Evolutionary conservation across 768 basidiomycete genomes (phyloP).

Genomic region (Calocybe indica): DNA sequence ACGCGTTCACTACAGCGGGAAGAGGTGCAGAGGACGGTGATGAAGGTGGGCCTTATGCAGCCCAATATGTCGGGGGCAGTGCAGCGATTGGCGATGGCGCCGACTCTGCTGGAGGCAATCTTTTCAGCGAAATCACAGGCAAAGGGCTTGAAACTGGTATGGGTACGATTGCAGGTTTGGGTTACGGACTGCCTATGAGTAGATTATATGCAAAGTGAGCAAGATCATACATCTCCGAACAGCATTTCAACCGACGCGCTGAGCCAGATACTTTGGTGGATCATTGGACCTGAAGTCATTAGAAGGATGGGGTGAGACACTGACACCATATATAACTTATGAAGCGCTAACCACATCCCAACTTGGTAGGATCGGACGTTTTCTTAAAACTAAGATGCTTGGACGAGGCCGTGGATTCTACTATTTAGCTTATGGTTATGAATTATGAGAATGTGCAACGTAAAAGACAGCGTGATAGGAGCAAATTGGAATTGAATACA

Average conservation of each 20-base stretch:
- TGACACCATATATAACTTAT: neutral
- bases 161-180: slow-evolving; percentile 87
- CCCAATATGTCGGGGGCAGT: slow-evolving; percentile 69
- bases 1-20: slow-evolving; percentile 86
- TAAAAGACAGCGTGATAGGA: slow-evolving; percentile 28
- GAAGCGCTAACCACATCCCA: slow-evolving; percentile 5
- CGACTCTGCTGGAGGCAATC: slow-evolving; percentile 35
- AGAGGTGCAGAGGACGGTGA: slow-evolving; percentile 37
- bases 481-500: slow-evolving; percentile 28
- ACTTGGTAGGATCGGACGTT: slow-evolving; percentile 37
- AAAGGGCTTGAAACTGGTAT: slow-evolving; percentile 75
- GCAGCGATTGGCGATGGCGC: slow-evolving; percentile 48
- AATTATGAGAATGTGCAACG: slow-evolving; percentile 26
- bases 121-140: slow-evolving; percentile 76
- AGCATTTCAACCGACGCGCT: neutral
- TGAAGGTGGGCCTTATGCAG: slow-evolving; percentile 71
- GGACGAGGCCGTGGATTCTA: slow-evolving; percentile 41
- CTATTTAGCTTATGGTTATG: slow-evolving; percentile 7
- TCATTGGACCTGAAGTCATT: slow-evolving; percentile 75
- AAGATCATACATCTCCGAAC: neutral
- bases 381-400: slow-evolving; percentile 44
- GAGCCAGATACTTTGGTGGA: slow-evolving; percentile 74
- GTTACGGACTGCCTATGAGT: slow-evolving; percentile 84
- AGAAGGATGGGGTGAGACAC: slow-evolving; percentile 74
- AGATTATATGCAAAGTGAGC: slow-evolving; percentile 59